A percentile compares a stretch with the other conserved stretches of the same genome.
These are phyloP conservation scores for Salvia hispanica DNA, from an alignment of 257 asterid species.

Conservation along the genomic window DNA sequence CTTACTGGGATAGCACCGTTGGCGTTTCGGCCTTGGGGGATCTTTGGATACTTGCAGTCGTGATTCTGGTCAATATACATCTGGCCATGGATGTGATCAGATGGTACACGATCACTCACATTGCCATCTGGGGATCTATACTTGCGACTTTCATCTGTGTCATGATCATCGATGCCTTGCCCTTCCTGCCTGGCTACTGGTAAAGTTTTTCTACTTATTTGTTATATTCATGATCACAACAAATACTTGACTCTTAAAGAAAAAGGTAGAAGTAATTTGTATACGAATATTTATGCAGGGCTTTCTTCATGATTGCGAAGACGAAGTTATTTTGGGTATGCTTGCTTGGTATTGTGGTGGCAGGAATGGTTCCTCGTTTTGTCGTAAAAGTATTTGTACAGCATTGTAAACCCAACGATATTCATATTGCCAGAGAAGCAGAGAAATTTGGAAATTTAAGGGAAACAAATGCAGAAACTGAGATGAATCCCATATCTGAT, in stretches of 20 bases:
- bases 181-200: slow-evolving; percentile 88
- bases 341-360: slow-evolving; percentile 63
- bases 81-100: slow-evolving; percentile 89
- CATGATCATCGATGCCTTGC: slow-evolving; percentile 65
- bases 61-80: slow-evolving; percentile 78
- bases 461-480: slow-evolving; percentile 46
- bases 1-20: slow-evolving; percentile 68
- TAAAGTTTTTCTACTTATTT: slow-evolving; percentile 29
- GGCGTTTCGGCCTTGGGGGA: slow-evolving; percentile 89
- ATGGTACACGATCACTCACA: slow-evolving; percentile 90
- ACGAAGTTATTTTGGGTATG: slow-evolving; percentile 73
- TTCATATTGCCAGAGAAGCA: slow-evolving; percentile 78
- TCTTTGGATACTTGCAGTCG: slow-evolving; percentile 89
- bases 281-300: slow-evolving; percentile 57
- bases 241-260: too few relatives aligned
- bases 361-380: slow-evolving; percentile 78
- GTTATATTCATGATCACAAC: too few relatives aligned
- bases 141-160: slow-evolving; percentile 78
- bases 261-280: background rate
- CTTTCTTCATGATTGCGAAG: slow-evolving; percentile 67
- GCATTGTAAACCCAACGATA: slow-evolving; percentile 55
- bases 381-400: slow-evolving; percentile 55
- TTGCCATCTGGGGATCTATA: slow-evolving; percentile 87
- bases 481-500: slow-evolving; percentile 61
- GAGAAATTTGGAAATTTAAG: slow-evolving; percentile 58